A percentile compares a stretch with the other conserved stretches of the same genome.
Evolutionary conservation across 2,329 filamentous ascomycete genomes (phyloP).

Genomic region (Aphanocladium album): DNA sequence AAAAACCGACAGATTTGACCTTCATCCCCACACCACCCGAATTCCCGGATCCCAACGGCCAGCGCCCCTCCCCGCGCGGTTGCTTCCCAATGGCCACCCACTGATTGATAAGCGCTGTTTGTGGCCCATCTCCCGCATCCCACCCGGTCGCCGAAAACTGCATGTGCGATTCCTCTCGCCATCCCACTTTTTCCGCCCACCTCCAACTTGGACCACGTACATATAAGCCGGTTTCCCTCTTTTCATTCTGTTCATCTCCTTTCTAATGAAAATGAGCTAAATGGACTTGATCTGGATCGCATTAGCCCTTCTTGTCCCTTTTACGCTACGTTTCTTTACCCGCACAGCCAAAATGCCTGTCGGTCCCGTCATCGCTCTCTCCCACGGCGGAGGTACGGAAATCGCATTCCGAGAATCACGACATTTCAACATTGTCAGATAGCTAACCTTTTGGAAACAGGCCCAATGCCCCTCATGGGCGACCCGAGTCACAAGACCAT

Average conservation of each 20-base stretch:
- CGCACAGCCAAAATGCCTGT: constrained; percentile 31
- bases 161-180: neutral
- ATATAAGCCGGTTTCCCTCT: neutral
- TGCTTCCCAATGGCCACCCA: neutral
- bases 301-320: neutral
- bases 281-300: constrained; percentile 8
- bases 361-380: constrained; percentile 42
- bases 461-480: constrained; percentile 53
- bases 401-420: neutral
- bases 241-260: neutral
- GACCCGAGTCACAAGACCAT: constrained; percentile 49
- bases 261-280: neutral
- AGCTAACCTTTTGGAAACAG: constrained; percentile 20
- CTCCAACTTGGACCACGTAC: neutral
- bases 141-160: neutral
- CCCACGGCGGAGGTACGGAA: constrained; percentile 43
- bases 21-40: neutral
- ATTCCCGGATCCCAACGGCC: too few species aligned
- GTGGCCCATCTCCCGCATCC: neutral
- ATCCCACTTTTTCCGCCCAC: neutral
- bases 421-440: neutral
- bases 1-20: too few species aligned
- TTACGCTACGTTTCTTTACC: neutral
- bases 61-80: neutral
- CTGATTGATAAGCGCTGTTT: neutral